Base-by-base conservation (phyloP, 768 basidiomycete species). In the Boletus rex-veris region DNA sequence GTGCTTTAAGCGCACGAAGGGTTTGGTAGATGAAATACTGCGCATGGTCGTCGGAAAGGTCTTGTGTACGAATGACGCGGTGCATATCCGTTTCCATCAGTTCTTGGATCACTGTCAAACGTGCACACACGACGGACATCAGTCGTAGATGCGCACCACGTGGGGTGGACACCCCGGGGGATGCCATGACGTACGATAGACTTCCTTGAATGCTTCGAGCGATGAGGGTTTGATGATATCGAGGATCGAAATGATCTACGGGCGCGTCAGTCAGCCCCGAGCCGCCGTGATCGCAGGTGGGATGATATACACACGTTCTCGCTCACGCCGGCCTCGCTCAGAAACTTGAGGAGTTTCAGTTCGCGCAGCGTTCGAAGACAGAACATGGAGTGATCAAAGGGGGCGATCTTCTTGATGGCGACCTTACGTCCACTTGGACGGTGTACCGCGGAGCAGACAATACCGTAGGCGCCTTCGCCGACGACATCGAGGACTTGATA, bases 1-100 rank as follows among this genome's bases (percentile, higher is more conserved):
- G 79, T 0, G 96, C 94, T 70, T 98, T 98, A 62, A 99, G 82
- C 2, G 93, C 96, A 39, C 96, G 86, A 15, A 98, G 82, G 2
- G 95, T 96, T 71, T 98, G 92, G 67, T 89, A 95, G 59, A 95
- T 85, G 70, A 94, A 94, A 66, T 94, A 93, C 66, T 92, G 93
- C 11, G 87, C 90, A 68, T 97, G 95, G 73, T 98, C 95, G 66
- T 98, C 94, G 24, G 90, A 92, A 7, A 98, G 81, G 69, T 95
- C 90, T 67, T 97, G 94, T 21, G 93, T 95, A 48, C 92, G 81
- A 67, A 98, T 96, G 39, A 97, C 95, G 16, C 96, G 88, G 69
- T 98, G 95, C 84, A 98, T 86, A 74, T 95, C 94, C 9, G 93
- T 96, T 70, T 95, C 92, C 87, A 94, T 92, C 62, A 94, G 75